Evolutionary conservation across 495 filamentous ascomycete species (phyloP), one percentile per base, ranked within the genome.

Genomic region (Aspergillus saccharolyticus): DNA sequence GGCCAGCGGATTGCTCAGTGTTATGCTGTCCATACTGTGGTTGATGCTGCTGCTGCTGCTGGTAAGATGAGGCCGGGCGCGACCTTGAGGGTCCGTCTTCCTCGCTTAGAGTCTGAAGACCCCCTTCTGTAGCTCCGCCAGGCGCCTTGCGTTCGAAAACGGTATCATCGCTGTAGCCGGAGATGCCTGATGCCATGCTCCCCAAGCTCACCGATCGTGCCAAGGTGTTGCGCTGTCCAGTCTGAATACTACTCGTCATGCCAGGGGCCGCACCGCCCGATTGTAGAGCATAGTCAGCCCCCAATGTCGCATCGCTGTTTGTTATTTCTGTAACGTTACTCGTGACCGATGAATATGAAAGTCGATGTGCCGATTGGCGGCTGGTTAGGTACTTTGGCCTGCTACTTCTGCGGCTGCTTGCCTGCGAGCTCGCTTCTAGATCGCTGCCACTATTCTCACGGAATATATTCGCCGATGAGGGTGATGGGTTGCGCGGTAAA

Each of bases 151-250:
- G 77, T 39, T 77, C 76, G 16, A 73, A 65, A 55, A 66, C 66
- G 47, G 74, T 76, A 53, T 78, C 80, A 52, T 91, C 90, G 52
- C 84, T 84, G 55, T 85, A 80, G 17, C 86, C 87, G 19, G 92
- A 92, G 20, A 96, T 82, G 1, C 89, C 91, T 16, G 91, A 96
- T n/a, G 89, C 90, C 77, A 97, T 91, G 62, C 92, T 97, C 12
- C 94, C 94, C 53, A 97, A 81, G 66, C 92, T 97, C 33, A 91
- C 86, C 12, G 91, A 85, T 49, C 94, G 78, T 18, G 89, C 87
- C 48, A 96, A 74, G 17, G 80, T 70, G 53, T 80, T 80, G 53
- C 78, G 82, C 25, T 60, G 59, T 48, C 69, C 61, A 30, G 63
- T 56, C 12, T 72, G 69, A 42, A 75, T 66, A 61, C 67, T 75